Evolutionary conservation across 768 basidiomycete species (phyloP).

Genomic region (Ephemerocybe angulata): DNA sequence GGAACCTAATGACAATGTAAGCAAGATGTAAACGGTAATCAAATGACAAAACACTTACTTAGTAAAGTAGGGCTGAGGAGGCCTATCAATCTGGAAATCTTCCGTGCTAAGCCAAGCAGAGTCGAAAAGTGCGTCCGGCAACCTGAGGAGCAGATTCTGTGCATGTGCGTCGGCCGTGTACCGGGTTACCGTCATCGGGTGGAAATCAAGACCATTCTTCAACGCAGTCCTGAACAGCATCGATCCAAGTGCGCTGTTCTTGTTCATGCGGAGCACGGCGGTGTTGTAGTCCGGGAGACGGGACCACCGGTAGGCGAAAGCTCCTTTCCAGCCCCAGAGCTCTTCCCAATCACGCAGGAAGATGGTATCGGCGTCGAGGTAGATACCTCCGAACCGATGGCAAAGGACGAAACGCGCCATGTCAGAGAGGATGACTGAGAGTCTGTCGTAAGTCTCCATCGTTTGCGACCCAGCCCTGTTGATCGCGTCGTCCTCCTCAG

Average conservation of each 20-base stretch:
- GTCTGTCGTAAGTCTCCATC: slow-evolving; percentile 79
- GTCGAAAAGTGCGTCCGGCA: slow-evolving; percentile 92
- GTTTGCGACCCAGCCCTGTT: slow-evolving; percentile 90
- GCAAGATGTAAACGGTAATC: neutral
- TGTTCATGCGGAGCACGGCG: slow-evolving; percentile 85
- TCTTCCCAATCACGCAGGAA: slow-evolving; percentile 96
- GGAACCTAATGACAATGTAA: slow-evolving; percentile 49
- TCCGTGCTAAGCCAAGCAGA: slow-evolving; percentile 94
- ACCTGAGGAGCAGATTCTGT: slow-evolving; percentile 68
- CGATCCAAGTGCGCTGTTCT: slow-evolving; percentile 80
- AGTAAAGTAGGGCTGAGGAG: slow-evolving; percentile 89
- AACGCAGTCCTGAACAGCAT: slow-evolving; percentile 91
- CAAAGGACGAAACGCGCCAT: slow-evolving; percentile 96
- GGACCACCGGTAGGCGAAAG: slow-evolving; percentile 96
- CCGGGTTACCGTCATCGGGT: slow-evolving; percentile 85
- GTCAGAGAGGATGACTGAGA: slow-evolving; percentile 90
- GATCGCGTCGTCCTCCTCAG: slow-evolving; percentile 48
- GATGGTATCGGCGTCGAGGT: slow-evolving; percentile 91
- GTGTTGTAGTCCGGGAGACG: slow-evolving; percentile 90
- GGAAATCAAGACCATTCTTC: slow-evolving; percentile 90
- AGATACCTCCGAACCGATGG: slow-evolving; percentile 91
- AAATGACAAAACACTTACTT: slow-evolving; percentile 44
- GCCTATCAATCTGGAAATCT: slow-evolving; percentile 82
- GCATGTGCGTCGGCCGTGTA: slow-evolving; percentile 83
- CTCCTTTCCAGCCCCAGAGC: slow-evolving; percentile 91